phyloP scores from a whole-genome alignment of 495 filamentous ascomycete genomes.

The Aspergillus nanangensis region DNA sequence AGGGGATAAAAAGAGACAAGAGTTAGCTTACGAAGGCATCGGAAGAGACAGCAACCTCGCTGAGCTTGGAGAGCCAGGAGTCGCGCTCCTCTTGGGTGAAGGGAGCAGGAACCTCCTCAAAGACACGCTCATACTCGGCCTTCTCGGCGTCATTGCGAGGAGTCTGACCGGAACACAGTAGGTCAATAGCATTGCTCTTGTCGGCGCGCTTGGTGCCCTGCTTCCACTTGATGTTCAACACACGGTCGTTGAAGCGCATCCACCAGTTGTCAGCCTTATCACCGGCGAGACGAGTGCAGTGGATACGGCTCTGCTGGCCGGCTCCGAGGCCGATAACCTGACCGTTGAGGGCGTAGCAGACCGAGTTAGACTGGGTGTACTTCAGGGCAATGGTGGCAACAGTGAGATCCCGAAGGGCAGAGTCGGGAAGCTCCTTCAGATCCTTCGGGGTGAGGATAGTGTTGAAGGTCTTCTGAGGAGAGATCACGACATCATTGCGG shows the following conservation, averaged over 20 bases:
- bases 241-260: constrained; percentile 91
- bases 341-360: constrained; percentile 94
- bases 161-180: constrained; percentile 85
- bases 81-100: constrained; percentile 83
- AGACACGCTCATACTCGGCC: constrained; percentile 79
- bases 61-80: constrained; percentile 75
- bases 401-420: constrained; percentile 82
- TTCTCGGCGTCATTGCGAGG: constrained; percentile 73
- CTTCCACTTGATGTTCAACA: constrained; percentile 89
- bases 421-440: constrained; percentile 63
- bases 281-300: constrained; percentile 96
- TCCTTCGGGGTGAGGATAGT: constrained; percentile 82
- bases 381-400: constrained; percentile 96
- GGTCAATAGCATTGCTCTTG: constrained; percentile 96
- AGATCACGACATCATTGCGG: constrained; percentile 86
- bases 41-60: constrained; percentile 78
- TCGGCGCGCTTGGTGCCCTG: constrained; percentile 92
- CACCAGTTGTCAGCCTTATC: constrained; percentile 99
- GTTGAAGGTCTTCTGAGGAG: constrained; percentile 75
- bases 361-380: constrained; percentile 97
- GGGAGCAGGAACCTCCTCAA: constrained; percentile 81
- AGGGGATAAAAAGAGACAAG: constrained; percentile 10
- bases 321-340: constrained; percentile 93
- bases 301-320: constrained; percentile 94
- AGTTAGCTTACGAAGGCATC: constrained; percentile 97